phyloP scores from a whole-genome alignment of 2,329 filamentous ascomycete species.

The Calonectria fujianensis region DNA sequence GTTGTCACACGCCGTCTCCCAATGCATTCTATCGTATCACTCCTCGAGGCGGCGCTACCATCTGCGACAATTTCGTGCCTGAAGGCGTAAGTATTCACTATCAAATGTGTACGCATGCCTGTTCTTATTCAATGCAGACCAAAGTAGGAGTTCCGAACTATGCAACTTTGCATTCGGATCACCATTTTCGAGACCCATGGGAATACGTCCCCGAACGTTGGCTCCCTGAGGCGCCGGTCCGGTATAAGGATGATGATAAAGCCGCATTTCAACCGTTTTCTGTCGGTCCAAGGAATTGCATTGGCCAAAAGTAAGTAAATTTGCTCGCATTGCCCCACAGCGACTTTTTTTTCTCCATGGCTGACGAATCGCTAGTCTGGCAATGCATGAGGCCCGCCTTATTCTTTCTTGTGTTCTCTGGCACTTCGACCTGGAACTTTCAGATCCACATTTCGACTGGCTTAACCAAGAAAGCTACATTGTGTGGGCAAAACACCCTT shows the following conservation, averaged over 20 bases:
- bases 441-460: neutral
- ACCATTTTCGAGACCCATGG: conserved; percentile 31
- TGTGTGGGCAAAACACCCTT: neutral
- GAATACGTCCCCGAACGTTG: neutral
- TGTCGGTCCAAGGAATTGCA: neutral
- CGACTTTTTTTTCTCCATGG: neutral
- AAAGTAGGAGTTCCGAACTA: conserved; percentile 13
- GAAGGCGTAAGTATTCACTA: conserved; percentile 14
- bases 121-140: conserved; percentile 16
- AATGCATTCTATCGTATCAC: neutral
- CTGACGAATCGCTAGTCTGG: neutral
- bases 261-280: neutral
- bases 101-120: neutral
- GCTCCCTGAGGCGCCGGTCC: neutral
- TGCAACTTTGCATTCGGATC: conserved; percentile 11
- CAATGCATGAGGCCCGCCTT: neutral
- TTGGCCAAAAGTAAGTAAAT: neutral
- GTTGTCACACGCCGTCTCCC: conserved; percentile 18
- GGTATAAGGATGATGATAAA: neutral
- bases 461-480: neutral
- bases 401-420: neutral
- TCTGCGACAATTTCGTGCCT: conserved; percentile 11
- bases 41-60: conserved; percentile 6
- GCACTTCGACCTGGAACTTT: neutral
- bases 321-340: neutral